Evolutionary conservation across 805 yeast genomes (phyloP).

Genomic region (Cephaloascus albidus): DNA sequence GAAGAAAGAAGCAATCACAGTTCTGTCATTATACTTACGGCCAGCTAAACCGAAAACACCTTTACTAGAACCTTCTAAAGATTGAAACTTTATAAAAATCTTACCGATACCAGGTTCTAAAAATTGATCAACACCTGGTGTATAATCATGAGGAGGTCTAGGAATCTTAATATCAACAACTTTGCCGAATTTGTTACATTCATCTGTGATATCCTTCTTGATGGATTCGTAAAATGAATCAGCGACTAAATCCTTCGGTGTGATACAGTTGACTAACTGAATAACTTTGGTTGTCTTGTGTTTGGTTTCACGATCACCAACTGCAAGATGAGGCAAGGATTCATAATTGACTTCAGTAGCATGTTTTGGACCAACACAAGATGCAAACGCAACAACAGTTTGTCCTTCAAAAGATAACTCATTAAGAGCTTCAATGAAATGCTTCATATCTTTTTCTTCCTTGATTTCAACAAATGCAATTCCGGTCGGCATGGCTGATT

Average conservation of each 20-base stretch:
- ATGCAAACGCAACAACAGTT: slow-evolving; percentile 20
- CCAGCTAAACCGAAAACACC: slow-evolving; percentile 63
- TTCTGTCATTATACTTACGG: slow-evolving; percentile 54
- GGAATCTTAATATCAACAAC: slow-evolving; percentile 53
- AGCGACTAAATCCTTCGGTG: slow-evolving; percentile 53
- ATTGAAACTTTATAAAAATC: slow-evolving; percentile 57
- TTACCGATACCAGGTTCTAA: slow-evolving; percentile 58
- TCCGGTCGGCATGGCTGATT: slow-evolving; percentile 44
- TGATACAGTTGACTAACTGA: slow-evolving; percentile 56
- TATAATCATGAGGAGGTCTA: slow-evolving; percentile 42
- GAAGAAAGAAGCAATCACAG: slow-evolving; percentile 55
- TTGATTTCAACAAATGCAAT: slow-evolving; percentile 41
- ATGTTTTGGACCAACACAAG: slow-evolving; percentile 23
- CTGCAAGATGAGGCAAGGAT: slow-evolving; percentile 7
- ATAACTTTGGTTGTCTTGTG: slow-evolving; percentile 35
- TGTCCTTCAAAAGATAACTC: slow-evolving; percentile 9
- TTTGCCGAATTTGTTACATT: slow-evolving; percentile 41
- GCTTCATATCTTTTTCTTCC: slow-evolving; percentile 7
- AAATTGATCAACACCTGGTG: slow-evolving; percentile 26
- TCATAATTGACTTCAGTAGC: slow-evolving; percentile 15
- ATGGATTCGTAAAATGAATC: slow-evolving; percentile 38
- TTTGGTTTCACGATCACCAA: slow-evolving; percentile 6
- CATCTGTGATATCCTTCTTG: slow-evolving; percentile 38
- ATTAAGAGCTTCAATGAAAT: slow-evolving; percentile 4
- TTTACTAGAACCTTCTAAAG: slow-evolving; percentile 35